Percentiles rank a stretch among this genome's conserved stretches.
These are phyloP conservation scores for Chaetomium strumarium DNA, from an alignment of 2,329 filamentous ascomycete genomes.

Conservation along the genomic window DNA sequence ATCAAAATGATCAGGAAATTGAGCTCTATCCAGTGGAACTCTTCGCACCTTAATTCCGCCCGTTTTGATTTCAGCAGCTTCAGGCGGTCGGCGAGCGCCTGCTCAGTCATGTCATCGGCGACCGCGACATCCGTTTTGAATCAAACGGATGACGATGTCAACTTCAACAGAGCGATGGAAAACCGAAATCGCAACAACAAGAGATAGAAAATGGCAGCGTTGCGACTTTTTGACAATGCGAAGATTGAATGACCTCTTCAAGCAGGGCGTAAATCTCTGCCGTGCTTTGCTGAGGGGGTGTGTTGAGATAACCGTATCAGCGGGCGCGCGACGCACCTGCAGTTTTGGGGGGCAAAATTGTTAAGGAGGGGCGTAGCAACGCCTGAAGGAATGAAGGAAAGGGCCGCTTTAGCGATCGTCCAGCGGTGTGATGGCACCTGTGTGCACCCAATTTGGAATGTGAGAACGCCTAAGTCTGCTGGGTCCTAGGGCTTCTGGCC, in stretches of 20 bases:
- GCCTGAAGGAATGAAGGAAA: slow-evolving; percentile 14
- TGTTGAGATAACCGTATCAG: slow-evolving; percentile 16
- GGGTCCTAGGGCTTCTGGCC: slow-evolving; percentile 1
- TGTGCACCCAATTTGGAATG: slow-evolving; percentile 14
- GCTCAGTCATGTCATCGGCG: slow-evolving; percentile 66
- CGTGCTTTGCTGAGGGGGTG: slow-evolving; percentile 21
- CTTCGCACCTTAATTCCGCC: slow-evolving; percentile 54
- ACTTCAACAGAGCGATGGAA: slow-evolving; percentile 32
- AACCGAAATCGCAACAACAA: slow-evolving; percentile 27
- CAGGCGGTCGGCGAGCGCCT: slow-evolving; percentile 59
- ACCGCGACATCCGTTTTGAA: slow-evolving; percentile 64
- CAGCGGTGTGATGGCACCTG: slow-evolving; percentile 15
- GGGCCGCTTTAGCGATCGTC: not conserved
- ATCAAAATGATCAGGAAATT: slow-evolving; percentile 46
- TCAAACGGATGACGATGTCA: slow-evolving; percentile 49
- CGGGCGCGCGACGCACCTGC: slow-evolving; percentile 6
- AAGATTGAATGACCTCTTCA: slow-evolving; percentile 22
- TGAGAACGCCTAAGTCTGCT: slow-evolving; percentile 15
- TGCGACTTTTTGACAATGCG: slow-evolving; percentile 24
- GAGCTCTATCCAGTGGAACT: slow-evolving; percentile 39
- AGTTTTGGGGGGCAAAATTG: slow-evolving; percentile 20
- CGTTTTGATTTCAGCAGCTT: slow-evolving; percentile 61
- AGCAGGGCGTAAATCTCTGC: slow-evolving; percentile 26
- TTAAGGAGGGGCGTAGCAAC: slow-evolving; percentile 21
- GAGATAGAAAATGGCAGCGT: slow-evolving; percentile 32